phyloP scores from a whole-genome alignment of 2,329 filamentous ascomycete species.

The Penicillium thymicola region DNA sequence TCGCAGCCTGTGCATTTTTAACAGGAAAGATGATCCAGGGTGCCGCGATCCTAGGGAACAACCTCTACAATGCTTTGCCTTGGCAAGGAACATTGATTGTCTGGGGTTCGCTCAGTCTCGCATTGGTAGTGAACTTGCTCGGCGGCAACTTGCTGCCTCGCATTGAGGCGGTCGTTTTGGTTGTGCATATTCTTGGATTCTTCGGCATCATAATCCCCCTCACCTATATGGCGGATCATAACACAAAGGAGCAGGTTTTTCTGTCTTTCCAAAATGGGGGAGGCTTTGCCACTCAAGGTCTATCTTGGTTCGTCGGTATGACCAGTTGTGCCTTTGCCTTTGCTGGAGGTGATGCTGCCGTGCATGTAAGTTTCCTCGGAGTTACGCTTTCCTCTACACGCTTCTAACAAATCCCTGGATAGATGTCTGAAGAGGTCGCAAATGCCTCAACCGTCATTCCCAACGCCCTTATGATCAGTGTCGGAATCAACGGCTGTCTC shows the following conservation, averaged over 20 bases:
- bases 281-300: slow-evolving; percentile 40
- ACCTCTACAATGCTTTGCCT: slow-evolving; percentile 35
- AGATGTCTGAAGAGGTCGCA: slow-evolving; percentile 39
- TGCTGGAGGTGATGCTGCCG: slow-evolving; percentile 35
- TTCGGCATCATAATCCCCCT: slow-evolving; percentile 51
- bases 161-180: slow-evolving; percentile 48
- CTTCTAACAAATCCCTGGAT: neutral
- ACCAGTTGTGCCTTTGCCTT: slow-evolving; percentile 36
- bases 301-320: slow-evolving; percentile 43
- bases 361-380: slow-evolving; percentile 32
- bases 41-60: slow-evolving; percentile 38
- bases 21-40: slow-evolving; percentile 36
- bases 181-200: slow-evolving; percentile 52
- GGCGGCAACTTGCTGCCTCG: slow-evolving; percentile 43
- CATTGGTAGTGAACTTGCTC: slow-evolving; percentile 44
- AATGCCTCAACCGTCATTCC: slow-evolving; percentile 38
- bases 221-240: slow-evolving; percentile 41
- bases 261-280: slow-evolving; percentile 48
- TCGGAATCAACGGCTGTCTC: slow-evolving; percentile 35
- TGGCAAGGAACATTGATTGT: slow-evolving; percentile 52
- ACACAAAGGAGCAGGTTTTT: slow-evolving; percentile 46
- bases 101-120: slow-evolving; percentile 42
- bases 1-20: slow-evolving; percentile 35
- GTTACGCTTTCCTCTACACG: neutral
- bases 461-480: slow-evolving; percentile 33